These are phyloP conservation scores for Glycine latifolia DNA, from an alignment of 306 rosid species.

Conservation along the genomic window DNA sequence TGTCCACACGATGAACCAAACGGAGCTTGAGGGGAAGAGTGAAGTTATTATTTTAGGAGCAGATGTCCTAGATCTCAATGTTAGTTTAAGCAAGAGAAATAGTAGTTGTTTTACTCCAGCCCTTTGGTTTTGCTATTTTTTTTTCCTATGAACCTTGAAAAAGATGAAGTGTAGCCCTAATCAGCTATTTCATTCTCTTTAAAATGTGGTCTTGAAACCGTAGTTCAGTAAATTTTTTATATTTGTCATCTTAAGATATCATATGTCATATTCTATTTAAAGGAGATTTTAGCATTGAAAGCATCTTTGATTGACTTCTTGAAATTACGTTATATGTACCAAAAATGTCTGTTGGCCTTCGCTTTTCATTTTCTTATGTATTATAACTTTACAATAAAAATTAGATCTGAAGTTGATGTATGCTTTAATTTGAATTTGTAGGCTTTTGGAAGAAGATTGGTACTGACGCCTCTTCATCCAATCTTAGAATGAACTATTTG, in stretches of 20 bases:
- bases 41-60: no score
- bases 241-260: conserved; percentile 1
- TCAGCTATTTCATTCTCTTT: background rate
- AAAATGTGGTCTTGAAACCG: background rate
- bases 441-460: background rate
- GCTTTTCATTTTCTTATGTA: background rate
- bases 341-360: background rate
- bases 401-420: conserved; percentile 14
- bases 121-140: background rate
- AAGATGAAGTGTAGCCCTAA: conserved; percentile 16
- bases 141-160: background rate
- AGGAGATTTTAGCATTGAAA: background rate
- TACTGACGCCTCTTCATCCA: background rate
- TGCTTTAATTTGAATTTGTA: background rate
- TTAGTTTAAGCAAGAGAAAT: background rate
- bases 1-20: no score
- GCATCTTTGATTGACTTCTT: background rate
- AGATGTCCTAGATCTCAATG: background rate
- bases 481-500: conserved; percentile 1
- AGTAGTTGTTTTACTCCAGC: background rate
- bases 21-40: no score
- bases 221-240: background rate
- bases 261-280: background rate
- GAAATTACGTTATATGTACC: background rate
- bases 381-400: background rate